phyloP scores from a whole-genome alignment of 2,329 filamentous ascomycete species.

The Cordyceps fumosorosea region DNA sequence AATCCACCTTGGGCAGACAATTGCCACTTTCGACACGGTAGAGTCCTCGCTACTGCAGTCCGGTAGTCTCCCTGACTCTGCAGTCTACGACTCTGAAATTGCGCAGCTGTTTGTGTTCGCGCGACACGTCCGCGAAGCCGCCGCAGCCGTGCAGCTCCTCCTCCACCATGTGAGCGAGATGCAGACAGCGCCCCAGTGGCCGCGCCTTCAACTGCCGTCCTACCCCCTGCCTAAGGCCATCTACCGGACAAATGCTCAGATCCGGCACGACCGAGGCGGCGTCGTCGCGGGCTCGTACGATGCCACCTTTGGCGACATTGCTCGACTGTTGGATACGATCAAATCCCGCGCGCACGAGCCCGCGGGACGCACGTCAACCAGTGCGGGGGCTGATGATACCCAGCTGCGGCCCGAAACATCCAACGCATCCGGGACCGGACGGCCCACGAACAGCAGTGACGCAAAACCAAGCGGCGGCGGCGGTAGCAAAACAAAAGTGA shows the following conservation, averaged over 20 bases:
- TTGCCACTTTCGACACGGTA: slow-evolving; percentile 39
- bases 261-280: slow-evolving; percentile 52
- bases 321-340: slow-evolving; percentile 36
- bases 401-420: slow-evolving; percentile 13
- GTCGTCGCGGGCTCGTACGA: slow-evolving; percentile 47
- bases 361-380: neutral
- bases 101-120: slow-evolving; percentile 50
- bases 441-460: neutral
- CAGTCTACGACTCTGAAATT: slow-evolving; percentile 41
- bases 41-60: slow-evolving; percentile 42
- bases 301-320: slow-evolving; percentile 38
- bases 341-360: slow-evolving; percentile 32
- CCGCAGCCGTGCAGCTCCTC: slow-evolving; percentile 40
- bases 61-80: slow-evolving; percentile 37
- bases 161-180: slow-evolving; percentile 42
- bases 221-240: slow-evolving; percentile 49
- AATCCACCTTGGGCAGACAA: slow-evolving; percentile 33
- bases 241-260: slow-evolving; percentile 48
- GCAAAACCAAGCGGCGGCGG: slow-evolving; percentile 17
- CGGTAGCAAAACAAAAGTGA: slow-evolving; percentile 28
- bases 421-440: slow-evolving; percentile 3
- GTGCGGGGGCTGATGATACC: neutral
- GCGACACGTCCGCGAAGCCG: slow-evolving; percentile 46
- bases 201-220: slow-evolving; percentile 41
- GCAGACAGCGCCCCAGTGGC: slow-evolving; percentile 33